Base-by-base conservation (phyloP, 768 basidiomycete genomes). In the Galerina sulciceps region DNA sequence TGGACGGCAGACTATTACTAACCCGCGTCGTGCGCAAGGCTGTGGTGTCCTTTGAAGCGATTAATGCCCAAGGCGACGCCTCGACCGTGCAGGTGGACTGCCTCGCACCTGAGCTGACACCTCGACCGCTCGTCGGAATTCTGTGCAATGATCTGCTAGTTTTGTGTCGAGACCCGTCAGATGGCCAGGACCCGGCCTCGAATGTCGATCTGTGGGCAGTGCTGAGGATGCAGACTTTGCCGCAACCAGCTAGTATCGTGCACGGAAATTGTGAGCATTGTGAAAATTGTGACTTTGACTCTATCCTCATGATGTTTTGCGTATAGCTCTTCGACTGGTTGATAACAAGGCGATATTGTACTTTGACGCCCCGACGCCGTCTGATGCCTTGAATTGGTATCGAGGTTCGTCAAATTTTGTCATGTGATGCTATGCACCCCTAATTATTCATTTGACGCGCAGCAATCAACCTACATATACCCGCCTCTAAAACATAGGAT, bases 161-260 rank as follows among this genome's bases (percentile, higher is more conserved):
- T 14, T 79, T 99, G 47, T 94, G 93, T 72, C 87, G 92, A 59
- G 93, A 96, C 73, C 88, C 92, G 10, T 86, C 90, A 10, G 87
- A 88, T 40, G 92, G 91, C 44, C 83, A 84, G 63, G 95, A 96
- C 62, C 87, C 85, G 20, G 76, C 79, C 45, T 87, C 85, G 3
- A 74, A 69, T 20, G 94, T 98, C 31, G 96, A 99, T 69, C 80
- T 99, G n/a, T 98, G 94, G 90, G 95, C 95, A 35, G 96, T 98
- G 34, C 76, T 99, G 59, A 83, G 96, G 42, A 94, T 99, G 94
- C 94, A 96, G 72, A 96, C 95, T 0, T 70, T 94, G 43, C 88
- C 90, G 5, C 93, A 95, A 67, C 94, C 93, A 5, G 94, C 93
- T 15, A 93, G 90, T 63, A 91, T 95, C 56, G 90, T 93, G 22